Conservation (phyloP, 2,329 filamentous ascomycete species). For the Trichoderma harzianum region DNA sequence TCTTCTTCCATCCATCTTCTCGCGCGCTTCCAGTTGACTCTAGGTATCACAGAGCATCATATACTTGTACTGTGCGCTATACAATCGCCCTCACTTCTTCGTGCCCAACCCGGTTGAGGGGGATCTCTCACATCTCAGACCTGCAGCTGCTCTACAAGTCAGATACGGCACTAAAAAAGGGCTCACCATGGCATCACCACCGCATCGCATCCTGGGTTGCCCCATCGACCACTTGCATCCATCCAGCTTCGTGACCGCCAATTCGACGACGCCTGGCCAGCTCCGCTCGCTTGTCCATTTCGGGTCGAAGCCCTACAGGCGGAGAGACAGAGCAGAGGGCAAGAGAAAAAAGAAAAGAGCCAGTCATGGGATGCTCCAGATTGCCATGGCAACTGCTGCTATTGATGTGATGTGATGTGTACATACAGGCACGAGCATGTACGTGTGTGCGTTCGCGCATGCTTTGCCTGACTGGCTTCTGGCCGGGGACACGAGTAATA, state of each 20-base stretch:
- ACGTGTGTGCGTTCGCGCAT: neutral
- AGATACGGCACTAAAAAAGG: neutral
- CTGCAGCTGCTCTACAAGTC: neutral
- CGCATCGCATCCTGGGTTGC: neutral
- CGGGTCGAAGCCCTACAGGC: slow-evolving; percentile 1
- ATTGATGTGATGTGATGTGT: neutral
- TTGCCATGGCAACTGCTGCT: slow-evolving; percentile 5
- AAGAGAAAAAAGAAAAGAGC: neutral
- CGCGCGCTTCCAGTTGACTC: neutral
- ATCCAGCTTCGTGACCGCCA: slow-evolving; percentile 15
- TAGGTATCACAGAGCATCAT: neutral
- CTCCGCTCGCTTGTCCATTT: slow-evolving; percentile 10
- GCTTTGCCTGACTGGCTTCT: neutral
- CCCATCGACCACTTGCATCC: slow-evolving; percentile 12
- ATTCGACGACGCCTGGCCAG: slow-evolving; percentile 7
- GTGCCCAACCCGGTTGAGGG: neutral
- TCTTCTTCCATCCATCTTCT: neutral
- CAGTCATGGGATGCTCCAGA: neutral
- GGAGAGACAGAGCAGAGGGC: neutral
- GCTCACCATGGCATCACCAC: neutral
- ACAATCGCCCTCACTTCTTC: neutral
- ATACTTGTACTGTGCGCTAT: no score
- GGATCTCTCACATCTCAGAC: neutral
- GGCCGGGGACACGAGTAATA: neutral
- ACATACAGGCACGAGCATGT: neutral